These are phyloP conservation scores for Paxillus rubicundulus DNA, from an alignment of 768 basidiomycete species.

Conservation along the genomic window DNA sequence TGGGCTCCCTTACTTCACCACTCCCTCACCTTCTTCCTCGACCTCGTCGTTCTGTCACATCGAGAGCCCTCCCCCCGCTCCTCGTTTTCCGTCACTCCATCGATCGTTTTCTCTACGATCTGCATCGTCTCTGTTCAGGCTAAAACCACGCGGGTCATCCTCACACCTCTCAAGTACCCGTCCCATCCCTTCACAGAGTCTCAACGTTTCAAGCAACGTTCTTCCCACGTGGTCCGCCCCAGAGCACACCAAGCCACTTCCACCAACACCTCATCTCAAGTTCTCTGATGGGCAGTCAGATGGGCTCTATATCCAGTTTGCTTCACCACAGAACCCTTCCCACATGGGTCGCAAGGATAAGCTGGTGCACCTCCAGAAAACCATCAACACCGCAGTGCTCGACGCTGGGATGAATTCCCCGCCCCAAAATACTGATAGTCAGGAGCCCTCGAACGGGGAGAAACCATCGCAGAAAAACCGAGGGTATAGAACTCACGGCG, in stretches of 20 bases:
- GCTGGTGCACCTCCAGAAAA: constrained; percentile 31
- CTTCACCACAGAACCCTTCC: constrained; percentile 1
- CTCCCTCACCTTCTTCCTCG: constrained; percentile 9
- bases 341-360: constrained; percentile 20
- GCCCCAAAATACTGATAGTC: constrained; percentile 10
- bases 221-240: constrained; percentile 6
- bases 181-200: not conserved
- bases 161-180: not conserved
- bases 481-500: constrained; percentile 20
- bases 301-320: constrained; percentile 28
- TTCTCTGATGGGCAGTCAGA: constrained; percentile 8
- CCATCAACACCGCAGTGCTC: constrained; percentile 37
- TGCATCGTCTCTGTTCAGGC: constrained; percentile 25
- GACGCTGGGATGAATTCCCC: constrained; percentile 41
- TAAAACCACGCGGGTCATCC: constrained; percentile 10
- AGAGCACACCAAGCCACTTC: constrained; percentile 16
- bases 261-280: constrained; percentile 9
- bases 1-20: constrained; percentile 1
- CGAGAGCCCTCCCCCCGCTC: constrained; percentile 16
- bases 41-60: constrained; percentile 30
- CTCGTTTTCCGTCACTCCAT: constrained; percentile 11
- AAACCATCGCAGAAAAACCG: not conserved
- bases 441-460: not conserved
- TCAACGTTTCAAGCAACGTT: not conserved
- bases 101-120: constrained; percentile 16